Evolutionary conservation across 345 rosid species (phyloP).

Genomic region (Punica granatum): DNA sequence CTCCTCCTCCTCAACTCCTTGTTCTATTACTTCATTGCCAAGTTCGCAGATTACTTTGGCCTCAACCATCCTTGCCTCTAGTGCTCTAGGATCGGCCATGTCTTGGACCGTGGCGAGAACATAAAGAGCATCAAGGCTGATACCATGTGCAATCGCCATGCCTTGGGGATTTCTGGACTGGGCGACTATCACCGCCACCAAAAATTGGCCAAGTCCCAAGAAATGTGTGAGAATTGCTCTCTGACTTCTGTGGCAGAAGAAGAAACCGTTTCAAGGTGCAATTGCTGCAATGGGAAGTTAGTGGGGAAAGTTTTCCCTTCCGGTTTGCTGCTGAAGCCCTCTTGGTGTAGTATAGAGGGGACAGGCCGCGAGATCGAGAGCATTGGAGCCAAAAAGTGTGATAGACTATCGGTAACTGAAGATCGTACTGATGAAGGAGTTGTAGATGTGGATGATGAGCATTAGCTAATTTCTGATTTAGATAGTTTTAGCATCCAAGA

Average conservation of each 20-base stretch:
- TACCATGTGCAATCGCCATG: slow-evolving; percentile 55
- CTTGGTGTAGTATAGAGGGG: too few relatives aligned
- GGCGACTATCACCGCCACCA: slow-evolving; percentile 54
- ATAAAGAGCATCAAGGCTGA: slow-evolving; percentile 27
- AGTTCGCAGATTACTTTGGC: slow-evolving; percentile 65
- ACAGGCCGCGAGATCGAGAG: too few relatives aligned
- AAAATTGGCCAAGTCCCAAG: slow-evolving; percentile 41
- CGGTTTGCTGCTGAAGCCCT: too few relatives aligned
- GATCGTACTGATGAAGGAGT: too few relatives aligned
- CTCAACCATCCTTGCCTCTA: slow-evolving; percentile 65
- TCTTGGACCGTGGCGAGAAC: slow-evolving; percentile 33
- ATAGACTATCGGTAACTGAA: too few relatives aligned
- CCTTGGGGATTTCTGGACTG: slow-evolving; percentile 53
- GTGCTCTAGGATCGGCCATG: slow-evolving; percentile 62
- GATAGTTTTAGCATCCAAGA: too few relatives aligned
- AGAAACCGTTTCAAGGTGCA: too few relatives aligned
- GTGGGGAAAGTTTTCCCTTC: too few relatives aligned
- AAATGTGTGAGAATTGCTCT: slow-evolving; percentile 59
- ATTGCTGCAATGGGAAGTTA: too few relatives aligned
- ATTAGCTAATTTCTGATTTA: too few relatives aligned
- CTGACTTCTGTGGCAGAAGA: slow-evolving; percentile 28
- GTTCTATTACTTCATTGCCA: slow-evolving; percentile 56
- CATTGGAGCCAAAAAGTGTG: too few relatives aligned
- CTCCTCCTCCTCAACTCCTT: slow-evolving; percentile 71
- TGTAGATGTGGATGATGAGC: too few relatives aligned